Percentiles rank a stretch among this genome's conserved stretches.
Evolutionary conservation across 352 stramenopile genomes (phyloP).

Genomic region (Phytopythium chamaehyphon): DNA sequence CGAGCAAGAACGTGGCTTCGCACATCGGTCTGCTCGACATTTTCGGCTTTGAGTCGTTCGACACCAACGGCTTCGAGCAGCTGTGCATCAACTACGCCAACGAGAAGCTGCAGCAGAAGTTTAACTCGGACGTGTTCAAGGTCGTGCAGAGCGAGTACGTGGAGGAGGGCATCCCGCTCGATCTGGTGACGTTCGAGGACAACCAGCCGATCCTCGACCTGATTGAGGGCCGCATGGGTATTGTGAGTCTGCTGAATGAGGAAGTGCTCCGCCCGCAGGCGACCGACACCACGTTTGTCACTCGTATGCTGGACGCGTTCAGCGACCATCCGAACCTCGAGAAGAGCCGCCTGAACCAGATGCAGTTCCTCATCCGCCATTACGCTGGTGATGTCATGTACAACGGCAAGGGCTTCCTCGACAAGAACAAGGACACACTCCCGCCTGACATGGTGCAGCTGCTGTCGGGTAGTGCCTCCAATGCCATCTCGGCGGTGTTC

Average conservation of each 20-base stretch:
- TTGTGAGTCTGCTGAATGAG: slow-evolving; percentile 94
- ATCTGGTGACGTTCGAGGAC: slow-evolving; percentile 87
- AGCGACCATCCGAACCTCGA: slow-evolving; percentile 78
- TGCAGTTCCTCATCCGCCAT: slow-evolving; percentile 78
- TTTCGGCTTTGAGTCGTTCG: slow-evolving; percentile 95
- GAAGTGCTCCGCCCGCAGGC: slow-evolving; percentile 89
- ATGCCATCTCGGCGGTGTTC: slow-evolving; percentile 71
- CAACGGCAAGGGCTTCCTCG: slow-evolving; percentile 64
- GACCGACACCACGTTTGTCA: slow-evolving; percentile 79
- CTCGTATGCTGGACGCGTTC: slow-evolving; percentile 77
- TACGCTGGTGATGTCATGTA: slow-evolving; percentile 85
- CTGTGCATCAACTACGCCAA: slow-evolving; percentile 92
- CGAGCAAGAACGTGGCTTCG: slow-evolving; percentile 61
- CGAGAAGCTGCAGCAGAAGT: slow-evolving; percentile 89
- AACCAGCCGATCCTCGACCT: slow-evolving; percentile 91
- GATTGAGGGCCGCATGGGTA: slow-evolving; percentile 84
- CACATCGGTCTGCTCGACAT: slow-evolving; percentile 94
- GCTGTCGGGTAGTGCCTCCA: slow-evolving; percentile 53
- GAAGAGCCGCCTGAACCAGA: slow-evolving; percentile 81
- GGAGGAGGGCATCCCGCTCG: slow-evolving; percentile 87
- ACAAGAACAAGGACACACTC: slow-evolving; percentile 88
- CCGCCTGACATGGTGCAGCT: slow-evolving; percentile 77
- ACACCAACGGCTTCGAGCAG: slow-evolving; percentile 88
- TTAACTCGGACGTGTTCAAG: slow-evolving; percentile 94
- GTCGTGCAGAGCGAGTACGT: slow-evolving; percentile 94